Evolutionary conservation across 768 basidiomycete genomes (phyloP), one percentile per base, ranked within the genome.

Genomic region (Krasilnikovozyma curviuscula): DNA sequence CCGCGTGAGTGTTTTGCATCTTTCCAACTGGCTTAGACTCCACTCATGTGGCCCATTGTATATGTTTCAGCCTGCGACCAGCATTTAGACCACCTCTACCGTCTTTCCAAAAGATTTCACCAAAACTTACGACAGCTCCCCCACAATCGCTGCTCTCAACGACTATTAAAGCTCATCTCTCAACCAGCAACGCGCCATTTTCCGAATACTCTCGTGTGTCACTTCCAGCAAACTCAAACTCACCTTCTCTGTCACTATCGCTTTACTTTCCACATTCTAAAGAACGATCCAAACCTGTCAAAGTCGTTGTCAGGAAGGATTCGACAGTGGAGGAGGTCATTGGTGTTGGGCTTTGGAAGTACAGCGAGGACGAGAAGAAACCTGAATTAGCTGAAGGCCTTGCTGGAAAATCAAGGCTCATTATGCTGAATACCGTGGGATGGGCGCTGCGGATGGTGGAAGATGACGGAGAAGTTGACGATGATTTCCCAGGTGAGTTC

Each of bases 401-500:
- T 13, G 54, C 50, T 24, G 79, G 83, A 53, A 71, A 73, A 29
- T 76, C 72, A 57, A 69, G 73, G 65, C 58, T 68, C 16, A 69
- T 69, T 1, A 69, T 66, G 54, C 67, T 84, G 40, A 79, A 77
- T 38, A 81, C 83, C 0, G 70, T 82, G 3, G 86, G 84, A 1
- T 98, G 93, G 91, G 78, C 84, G 32, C 63, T 98, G 66, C 70
- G 85, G 50, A 86, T 97, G 46, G 83, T 86, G 1, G 93, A 98
- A 58, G 83, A 88, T 38, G 89, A 97, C 62, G 93, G 93, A 14
- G 91, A 95, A 63, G 85, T 97, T 1, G 93, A 98, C 61, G 93
- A 95, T 62, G 93, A 98, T 67, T 97, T 89, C 60, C 93, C 91
- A 21, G 82, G 89, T 91, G 62, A 57, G 83, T 70, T 14, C 29